Percentiles rank a stretch among this genome's conserved stretches.
Conservation (phyloP, 1,284 basidiomycete genomes). For the Clitocybe nebularis region DNA sequence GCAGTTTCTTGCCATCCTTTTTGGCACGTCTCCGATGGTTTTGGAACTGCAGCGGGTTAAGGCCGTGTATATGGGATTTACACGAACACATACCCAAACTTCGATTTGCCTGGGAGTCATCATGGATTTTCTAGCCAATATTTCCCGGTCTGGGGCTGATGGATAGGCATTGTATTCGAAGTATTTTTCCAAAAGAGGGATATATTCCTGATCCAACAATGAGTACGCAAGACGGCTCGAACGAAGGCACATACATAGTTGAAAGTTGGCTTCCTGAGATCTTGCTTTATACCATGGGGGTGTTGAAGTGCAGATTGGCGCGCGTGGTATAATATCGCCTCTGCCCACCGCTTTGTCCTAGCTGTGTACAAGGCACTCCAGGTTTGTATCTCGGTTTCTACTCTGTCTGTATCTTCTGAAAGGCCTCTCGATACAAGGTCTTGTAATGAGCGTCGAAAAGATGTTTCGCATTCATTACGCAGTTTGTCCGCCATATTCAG, state of each 20-base stretch:
- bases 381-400: too few species aligned
- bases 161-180: conserved; percentile 52
- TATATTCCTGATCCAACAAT: conserved; percentile 43
- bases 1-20: conserved; percentile 21
- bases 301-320: too few species aligned
- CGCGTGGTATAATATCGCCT: too few species aligned
- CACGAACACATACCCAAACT: conserved; percentile 37
- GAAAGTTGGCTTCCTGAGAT: conserved; percentile 11
- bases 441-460: too few species aligned
- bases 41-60: conserved; percentile 38
- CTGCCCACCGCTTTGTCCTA: too few species aligned
- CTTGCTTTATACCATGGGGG: background rate
- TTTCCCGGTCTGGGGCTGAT: conserved; percentile 34
- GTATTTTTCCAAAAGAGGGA: conserved; percentile 45
- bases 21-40: conserved; percentile 40
- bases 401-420: too few species aligned
- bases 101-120: conserved; percentile 54
- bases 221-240: background rate
- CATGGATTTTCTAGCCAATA: conserved; percentile 38
- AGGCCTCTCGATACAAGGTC: too few species aligned
- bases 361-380: too few species aligned
- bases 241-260: conserved; percentile 14
- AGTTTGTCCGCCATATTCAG: too few species aligned
- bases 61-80: background rate
- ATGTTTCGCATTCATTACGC: too few species aligned